Evolutionary conservation across 2,329 filamentous ascomycete species (phyloP), one percentile per base, ranked within the genome.

Genomic region (Coniochaeta sp.): DNA sequence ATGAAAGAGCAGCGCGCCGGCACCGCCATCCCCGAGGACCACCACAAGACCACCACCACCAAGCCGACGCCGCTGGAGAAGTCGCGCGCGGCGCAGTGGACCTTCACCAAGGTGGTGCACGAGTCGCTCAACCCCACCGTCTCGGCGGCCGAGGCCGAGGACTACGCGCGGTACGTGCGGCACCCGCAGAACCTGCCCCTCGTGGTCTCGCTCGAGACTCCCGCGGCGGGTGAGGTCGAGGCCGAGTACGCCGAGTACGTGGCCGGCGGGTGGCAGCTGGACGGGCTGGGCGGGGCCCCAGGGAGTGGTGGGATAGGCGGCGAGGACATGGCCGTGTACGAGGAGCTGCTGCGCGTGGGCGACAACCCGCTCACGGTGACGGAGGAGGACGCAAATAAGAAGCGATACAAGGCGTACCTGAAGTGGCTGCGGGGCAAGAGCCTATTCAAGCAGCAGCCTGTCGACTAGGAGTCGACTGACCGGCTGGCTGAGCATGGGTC

Each of bases 361-460:
- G 89, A 95, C 62, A 91, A 96, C 67, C 91, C 91, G 19, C 76
- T 99, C 58, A 96, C 91, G 2, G 93, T 98, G 16, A 88, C 87
- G 1, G 88, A 93, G 52, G 93, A 96, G 69, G 95, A 98, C 72
- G 82, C 87, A 54, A 82, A 83, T 44, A 98, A 96, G 82, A 97
- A 98, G 81, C 81, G 95, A 66, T 99, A 99, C 74, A 98, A 96
- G 76, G 90, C 93, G 10, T 99, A 99, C 75, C 80, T 88, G 68
- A 96, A 97, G 75, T 99, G 95, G 93, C 79, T 99, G 70, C 84
- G 87, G 63, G 93, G 93, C 19, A 98, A 97, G 78, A 96, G 91
- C 68, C 82, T 98, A 68, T 98, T 98, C 73, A 98, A 98, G 75
- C 93, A 97, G 79, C 86, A 88, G 73, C 85, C 88, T 54, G 79